Evolutionary conservation across 176 grass and related monocot genomes (phyloP).

Genomic region (Oryza brachyantha): DNA sequence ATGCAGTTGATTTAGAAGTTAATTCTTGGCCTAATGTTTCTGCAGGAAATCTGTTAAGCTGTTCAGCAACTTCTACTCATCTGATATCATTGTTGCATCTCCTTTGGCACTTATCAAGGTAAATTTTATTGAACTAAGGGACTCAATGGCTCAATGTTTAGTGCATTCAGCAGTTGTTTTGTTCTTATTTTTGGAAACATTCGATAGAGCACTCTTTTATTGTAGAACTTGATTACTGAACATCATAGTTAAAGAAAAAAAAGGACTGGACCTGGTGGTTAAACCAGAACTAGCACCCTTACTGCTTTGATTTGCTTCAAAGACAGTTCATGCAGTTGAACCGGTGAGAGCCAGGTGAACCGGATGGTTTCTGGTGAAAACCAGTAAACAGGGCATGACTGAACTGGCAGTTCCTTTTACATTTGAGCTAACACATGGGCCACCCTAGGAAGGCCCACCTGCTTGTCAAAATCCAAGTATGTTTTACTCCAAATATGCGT

Average conservation of each 20-base stretch:
- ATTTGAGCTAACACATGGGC: too few relatives aligned
- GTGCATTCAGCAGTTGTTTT: conserved; percentile 13
- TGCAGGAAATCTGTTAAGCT: conserved; percentile 91
- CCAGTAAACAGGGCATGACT: too few relatives aligned
- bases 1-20: conserved; percentile 16
- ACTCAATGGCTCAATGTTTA: neutral
- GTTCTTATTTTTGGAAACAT: conserved; percentile 2
- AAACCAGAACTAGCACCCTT: too few relatives aligned
- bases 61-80: conserved; percentile 93
- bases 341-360: too few relatives aligned
- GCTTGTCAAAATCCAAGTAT: too few relatives aligned
- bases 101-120: conserved; percentile 81
- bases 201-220: neutral
- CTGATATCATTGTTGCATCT: conserved; percentile 94
- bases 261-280: too few relatives aligned
- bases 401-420: too few relatives aligned
- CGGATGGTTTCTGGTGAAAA: too few relatives aligned
- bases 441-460: too few relatives aligned
- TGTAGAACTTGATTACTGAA: neutral
- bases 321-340: too few relatives aligned
- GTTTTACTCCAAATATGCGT: too few relatives aligned
- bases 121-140: conserved; percentile 33
- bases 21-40: conserved; percentile 30
- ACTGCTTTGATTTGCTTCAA: too few relatives aligned
- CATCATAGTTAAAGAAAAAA: neutral